Conservation (phyloP, 768 basidiomycete genomes). For the Boletus subcaerulescens region DNA sequence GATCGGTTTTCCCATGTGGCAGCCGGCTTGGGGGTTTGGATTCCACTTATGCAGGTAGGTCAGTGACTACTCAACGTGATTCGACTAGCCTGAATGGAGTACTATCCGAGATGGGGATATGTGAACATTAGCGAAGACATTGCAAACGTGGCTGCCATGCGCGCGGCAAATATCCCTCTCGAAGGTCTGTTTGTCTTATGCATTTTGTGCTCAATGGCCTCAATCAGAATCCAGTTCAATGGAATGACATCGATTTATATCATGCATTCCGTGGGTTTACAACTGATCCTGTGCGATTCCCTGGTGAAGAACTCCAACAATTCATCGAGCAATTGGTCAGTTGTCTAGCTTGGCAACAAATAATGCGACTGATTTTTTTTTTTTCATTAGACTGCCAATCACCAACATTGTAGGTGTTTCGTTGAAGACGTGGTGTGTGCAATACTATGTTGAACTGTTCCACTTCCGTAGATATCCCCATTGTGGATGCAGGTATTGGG, state of each 20-base stretch:
- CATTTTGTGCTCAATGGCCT: background rate
- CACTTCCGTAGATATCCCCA: constrained; percentile 55
- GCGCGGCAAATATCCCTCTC: constrained; percentile 69
- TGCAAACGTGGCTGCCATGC: constrained; percentile 54
- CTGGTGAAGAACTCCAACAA: constrained; percentile 46
- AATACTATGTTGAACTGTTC: background rate
- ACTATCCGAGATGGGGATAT: constrained; percentile 42
- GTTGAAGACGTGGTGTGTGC: background rate
- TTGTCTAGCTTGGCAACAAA: background rate
- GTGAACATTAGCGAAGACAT: constrained; percentile 52
- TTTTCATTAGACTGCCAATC: constrained; percentile 18
- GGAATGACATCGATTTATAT: constrained; percentile 78
- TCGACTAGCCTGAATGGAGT: background rate
- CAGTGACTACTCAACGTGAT: too few relatives aligned
- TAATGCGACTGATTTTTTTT: constrained; percentile 1
- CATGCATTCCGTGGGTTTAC: constrained; percentile 70
- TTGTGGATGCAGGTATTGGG: constrained; percentile 63
- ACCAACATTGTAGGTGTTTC: constrained; percentile 28
- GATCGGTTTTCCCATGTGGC: constrained; percentile 69
- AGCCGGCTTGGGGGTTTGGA: constrained; percentile 74
- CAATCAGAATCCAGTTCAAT: constrained; percentile 49
- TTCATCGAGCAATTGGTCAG: constrained; percentile 59
- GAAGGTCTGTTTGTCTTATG: constrained; percentile 46
- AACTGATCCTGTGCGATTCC: constrained; percentile 61
- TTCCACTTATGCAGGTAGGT: constrained; percentile 68